A percentile compares a stretch with the other conserved stretches of the same genome.
Conservation (phyloP, 1,284 basidiomycete genomes). For the Irpex sp. region DNA sequence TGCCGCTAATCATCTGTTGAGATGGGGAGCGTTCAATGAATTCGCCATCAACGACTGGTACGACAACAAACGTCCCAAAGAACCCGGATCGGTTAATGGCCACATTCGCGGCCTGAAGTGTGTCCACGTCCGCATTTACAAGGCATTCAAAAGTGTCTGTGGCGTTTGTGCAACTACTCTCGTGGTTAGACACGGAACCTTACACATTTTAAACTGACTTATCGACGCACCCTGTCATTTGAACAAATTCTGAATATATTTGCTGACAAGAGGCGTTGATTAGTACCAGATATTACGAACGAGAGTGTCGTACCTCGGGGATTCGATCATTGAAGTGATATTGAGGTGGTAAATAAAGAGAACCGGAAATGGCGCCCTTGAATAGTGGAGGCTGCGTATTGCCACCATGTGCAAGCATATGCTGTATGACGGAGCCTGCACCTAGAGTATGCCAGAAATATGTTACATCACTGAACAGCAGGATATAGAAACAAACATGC, state of each 20-base stretch:
- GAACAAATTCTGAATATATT: neutral
- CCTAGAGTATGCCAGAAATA: neutral
- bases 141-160: neutral
- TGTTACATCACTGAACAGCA: neutral
- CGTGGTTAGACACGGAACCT: neutral
- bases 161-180: neutral
- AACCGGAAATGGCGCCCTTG: neutral
- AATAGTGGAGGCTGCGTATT: conserved; percentile 1
- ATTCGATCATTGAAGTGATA: neutral
- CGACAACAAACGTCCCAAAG: neutral
- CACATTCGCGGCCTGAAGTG: neutral
- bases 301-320: neutral
- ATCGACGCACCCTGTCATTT: neutral
- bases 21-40: neutral
- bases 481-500: no score
- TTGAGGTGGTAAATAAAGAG: neutral
- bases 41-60: neutral
- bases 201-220: neutral
- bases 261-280: neutral
- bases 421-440: neutral
- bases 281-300: neutral
- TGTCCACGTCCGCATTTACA: neutral
- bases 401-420: neutral
- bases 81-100: neutral
- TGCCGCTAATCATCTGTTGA: neutral